Percentiles rank a stretch among this genome's conserved stretches.
Conservation (phyloP, 768 basidiomycete species). For the Xanthoconium stramineum region DNA sequence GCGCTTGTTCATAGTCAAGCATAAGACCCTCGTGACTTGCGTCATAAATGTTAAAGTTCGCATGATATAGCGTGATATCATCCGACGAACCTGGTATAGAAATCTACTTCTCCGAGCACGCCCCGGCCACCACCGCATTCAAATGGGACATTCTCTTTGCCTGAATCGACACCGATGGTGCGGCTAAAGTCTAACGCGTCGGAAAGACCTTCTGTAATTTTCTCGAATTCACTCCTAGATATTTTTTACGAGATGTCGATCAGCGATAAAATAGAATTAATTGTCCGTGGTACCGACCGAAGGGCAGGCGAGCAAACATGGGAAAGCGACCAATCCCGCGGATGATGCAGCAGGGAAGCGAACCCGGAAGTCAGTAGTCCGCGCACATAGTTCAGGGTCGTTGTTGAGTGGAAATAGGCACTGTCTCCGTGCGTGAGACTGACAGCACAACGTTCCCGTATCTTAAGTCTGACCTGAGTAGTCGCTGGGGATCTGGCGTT, state of each 20-base stretch:
- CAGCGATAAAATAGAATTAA: slow-evolving; percentile 7
- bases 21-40: slow-evolving; percentile 87
- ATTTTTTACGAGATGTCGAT: slow-evolving; percentile 8
- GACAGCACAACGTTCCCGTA: not conserved
- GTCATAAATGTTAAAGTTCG: not conserved
- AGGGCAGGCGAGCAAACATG: slow-evolving; percentile 86
- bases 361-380: slow-evolving; percentile 88
- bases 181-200: slow-evolving; percentile 93
- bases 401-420: slow-evolving; percentile 94
- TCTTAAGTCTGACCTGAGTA: slow-evolving; percentile 54
- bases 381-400: slow-evolving; percentile 91
- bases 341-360: slow-evolving; percentile 87
- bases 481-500: slow-evolving; percentile 84
- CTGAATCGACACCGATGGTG: slow-evolving; percentile 75
- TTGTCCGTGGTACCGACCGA: slow-evolving; percentile 40
- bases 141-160: slow-evolving; percentile 45
- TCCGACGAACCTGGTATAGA: slow-evolving; percentile 75
- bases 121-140: slow-evolving; percentile 70
- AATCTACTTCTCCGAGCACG: slow-evolving; percentile 83
- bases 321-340: slow-evolving; percentile 85
- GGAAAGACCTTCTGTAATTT: slow-evolving; percentile 76
- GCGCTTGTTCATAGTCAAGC: slow-evolving; percentile 88
- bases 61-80: not conserved
- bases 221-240: slow-evolving; percentile 74
- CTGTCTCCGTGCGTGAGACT: slow-evolving; percentile 36